Base-by-base conservation (phyloP, 306 rosid genomes). In the Astragalus glycyphyllos region DNA sequence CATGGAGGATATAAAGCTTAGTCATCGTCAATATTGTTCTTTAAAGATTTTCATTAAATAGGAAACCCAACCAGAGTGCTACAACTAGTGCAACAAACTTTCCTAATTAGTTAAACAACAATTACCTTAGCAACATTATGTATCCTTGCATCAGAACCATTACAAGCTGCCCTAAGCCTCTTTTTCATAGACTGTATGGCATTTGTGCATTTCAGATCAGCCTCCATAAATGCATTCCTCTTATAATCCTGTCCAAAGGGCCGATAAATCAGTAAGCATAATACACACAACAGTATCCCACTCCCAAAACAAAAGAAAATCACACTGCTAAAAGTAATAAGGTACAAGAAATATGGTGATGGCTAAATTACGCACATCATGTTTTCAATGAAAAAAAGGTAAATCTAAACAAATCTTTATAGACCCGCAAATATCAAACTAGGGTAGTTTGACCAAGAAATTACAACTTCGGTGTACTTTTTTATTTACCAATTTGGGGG, bases 151-250 rank as follows among this genome's bases (percentile, higher is more conserved):
- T 83, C 88, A 70, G 86, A 75, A 57, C 90, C 84, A 85, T 92
- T 88, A 81, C 98, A 90, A 68, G 97, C 92, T 31, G 84, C 86
- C 81, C 96, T 88, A 68, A 92, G 77, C 86, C 85, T 90, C 78
- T 82, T 87, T 79, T 92, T 96, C 98, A 92, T 92, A 74, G 81
- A 87, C 56, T 83, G 98, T 77, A 90, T 82, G 11, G 90, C 86
- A 79, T 82, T 86, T 65, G 95, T 70, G 84, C 92, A 90, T 38
- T 54, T 89, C 77, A 85, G 50, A 42, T 92, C 96, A 51, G 98
- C 98, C 88, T 90, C 96, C 92, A 85, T 77, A 78, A 80, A 90
- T 20, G 96, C 91, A 73, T 65, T 86, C 75, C 74, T 86, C 78
- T 84, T 92, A 69, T 86, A 88, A 79, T 92, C 96, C 98, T 92